Percentiles rank a stretch among this genome's conserved stretches.
Evolutionary conservation across 2,329 filamentous ascomycete species (phyloP).

Genomic region (Claviceps digitariae): DNA sequence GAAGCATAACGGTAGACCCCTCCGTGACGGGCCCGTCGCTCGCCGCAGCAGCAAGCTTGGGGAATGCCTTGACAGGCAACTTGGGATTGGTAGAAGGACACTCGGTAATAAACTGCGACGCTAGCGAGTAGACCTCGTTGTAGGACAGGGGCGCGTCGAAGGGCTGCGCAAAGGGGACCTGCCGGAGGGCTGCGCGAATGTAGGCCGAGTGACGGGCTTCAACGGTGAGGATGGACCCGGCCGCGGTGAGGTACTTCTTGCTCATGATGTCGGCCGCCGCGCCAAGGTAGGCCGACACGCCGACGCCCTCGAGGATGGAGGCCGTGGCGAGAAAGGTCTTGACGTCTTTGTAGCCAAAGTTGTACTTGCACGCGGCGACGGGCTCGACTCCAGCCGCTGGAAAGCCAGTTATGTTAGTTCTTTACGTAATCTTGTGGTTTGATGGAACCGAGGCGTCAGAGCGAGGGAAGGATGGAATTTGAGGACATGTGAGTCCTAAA

Average conservation of each 20-base stretch:
- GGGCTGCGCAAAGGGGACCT: slow-evolving; percentile 42
- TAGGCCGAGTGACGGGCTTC: slow-evolving; percentile 52
- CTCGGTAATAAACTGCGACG: slow-evolving; percentile 43
- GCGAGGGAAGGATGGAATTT: background rate
- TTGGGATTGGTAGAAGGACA: slow-evolving; percentile 41
- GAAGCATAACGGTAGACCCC: background rate
- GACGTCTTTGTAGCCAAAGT: slow-evolving; percentile 44
- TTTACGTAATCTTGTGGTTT: no score
- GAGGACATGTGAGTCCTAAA: no score
- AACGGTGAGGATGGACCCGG: slow-evolving; percentile 48
- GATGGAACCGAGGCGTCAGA: no score
- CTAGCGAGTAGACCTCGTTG: slow-evolving; percentile 51
- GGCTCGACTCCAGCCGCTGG: slow-evolving; percentile 28
- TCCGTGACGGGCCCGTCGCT: background rate
- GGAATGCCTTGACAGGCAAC: slow-evolving; percentile 49
- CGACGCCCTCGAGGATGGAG: slow-evolving; percentile 50
- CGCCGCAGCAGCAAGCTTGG: slow-evolving; percentile 24
- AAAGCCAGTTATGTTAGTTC: no score
- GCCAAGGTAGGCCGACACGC: slow-evolving; percentile 51
- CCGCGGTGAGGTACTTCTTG: slow-evolving; percentile 43
- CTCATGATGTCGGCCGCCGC: slow-evolving; percentile 45
- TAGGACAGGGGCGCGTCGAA: slow-evolving; percentile 46
- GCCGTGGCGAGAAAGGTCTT: slow-evolving; percentile 47
- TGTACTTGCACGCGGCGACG: slow-evolving; percentile 41
- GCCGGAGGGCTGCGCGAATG: slow-evolving; percentile 34